Evolutionary conservation across 78 protist species (phyloP).

Genomic region (Dictyostelium firmibasis): DNA sequence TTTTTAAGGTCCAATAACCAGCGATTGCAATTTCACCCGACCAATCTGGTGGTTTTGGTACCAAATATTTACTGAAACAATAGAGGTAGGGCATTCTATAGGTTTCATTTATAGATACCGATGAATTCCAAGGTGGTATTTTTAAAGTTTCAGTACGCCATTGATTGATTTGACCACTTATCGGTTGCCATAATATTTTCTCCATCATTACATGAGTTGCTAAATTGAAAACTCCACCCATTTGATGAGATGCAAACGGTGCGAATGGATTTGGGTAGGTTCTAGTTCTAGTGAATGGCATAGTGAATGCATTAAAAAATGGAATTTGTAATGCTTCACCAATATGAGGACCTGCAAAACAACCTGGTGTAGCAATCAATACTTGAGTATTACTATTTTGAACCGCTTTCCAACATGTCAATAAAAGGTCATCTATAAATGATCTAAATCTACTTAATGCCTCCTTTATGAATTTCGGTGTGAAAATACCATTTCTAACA

Average conservation of each 20-base stretch:
- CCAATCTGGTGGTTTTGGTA: slow-evolving; percentile 82
- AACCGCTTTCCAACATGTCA: slow-evolving; percentile 63
- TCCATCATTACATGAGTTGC: slow-evolving; percentile 78
- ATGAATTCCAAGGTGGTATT: slow-evolving; percentile 49
- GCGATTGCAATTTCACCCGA: slow-evolving; percentile 49
- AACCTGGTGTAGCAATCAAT: slow-evolving; percentile 78
- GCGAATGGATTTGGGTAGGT: slow-evolving; percentile 75
- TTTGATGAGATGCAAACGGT: slow-evolving; percentile 56
- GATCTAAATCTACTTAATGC: slow-evolving; percentile 62
- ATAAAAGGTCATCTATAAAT: slow-evolving; percentile 69
- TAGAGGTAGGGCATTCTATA: slow-evolving; percentile 65
- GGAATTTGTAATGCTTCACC: slow-evolving; percentile 76
- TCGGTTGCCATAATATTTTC: slow-evolving; percentile 65
- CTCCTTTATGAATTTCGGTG: slow-evolving; percentile 56
- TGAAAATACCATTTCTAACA: slow-evolving; percentile 69
- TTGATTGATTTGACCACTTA: slow-evolving; percentile 49
- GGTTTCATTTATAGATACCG: slow-evolving; percentile 49
- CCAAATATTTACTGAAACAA: slow-evolving; percentile 63
- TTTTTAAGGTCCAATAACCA: slow-evolving; percentile 70
- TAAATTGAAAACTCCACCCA: slow-evolving; percentile 70
- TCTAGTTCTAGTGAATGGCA: slow-evolving; percentile 72
- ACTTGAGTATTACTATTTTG: slow-evolving; percentile 58
- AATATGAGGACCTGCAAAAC: slow-evolving; percentile 82
- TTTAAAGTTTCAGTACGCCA: slow-evolving; percentile 45
- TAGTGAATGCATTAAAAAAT: slow-evolving; percentile 68